Evolutionary conservation across 1,139 yeast genomes (phyloP).

Genomic region (Blastobotrys niveus): DNA sequence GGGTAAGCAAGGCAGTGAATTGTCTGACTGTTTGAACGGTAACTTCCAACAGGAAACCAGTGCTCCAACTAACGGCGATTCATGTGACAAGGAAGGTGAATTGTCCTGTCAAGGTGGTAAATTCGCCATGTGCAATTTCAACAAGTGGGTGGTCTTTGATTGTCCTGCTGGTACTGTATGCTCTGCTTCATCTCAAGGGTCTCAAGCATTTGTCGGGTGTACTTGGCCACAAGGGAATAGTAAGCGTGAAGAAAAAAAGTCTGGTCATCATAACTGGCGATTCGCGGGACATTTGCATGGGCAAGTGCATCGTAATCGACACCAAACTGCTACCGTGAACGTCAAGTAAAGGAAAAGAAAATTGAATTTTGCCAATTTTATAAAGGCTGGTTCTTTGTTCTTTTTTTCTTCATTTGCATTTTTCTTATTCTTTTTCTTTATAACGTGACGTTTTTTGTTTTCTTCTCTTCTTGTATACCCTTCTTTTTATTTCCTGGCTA

Average conservation of each 20-base stretch:
- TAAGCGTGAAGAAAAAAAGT: background rate
- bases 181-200: conserved; percentile 41
- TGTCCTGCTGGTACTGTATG: conserved; percentile 60
- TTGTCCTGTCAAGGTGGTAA: conserved; percentile 46
- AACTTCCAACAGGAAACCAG: background rate
- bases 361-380: background rate
- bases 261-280: no score
- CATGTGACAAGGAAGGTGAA: conserved; percentile 44
- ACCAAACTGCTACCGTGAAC: background rate
- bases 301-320: background rate
- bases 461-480: no score
- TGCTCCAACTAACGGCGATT: conserved; percentile 16
- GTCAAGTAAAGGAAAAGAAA: background rate
- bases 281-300: background rate
- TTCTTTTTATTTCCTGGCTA: no score
- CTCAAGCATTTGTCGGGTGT: conserved; percentile 28
- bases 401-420: background rate
- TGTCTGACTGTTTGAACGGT: conserved; percentile 16
- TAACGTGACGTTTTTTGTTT: no score
- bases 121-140: conserved; percentile 50
- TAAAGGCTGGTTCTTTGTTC: background rate
- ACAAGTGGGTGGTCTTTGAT: conserved; percentile 48
- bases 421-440: no score
- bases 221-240: conserved; percentile 16
- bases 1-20: conserved; percentile 15